Evolutionary conservation across 768 basidiomycete species (phyloP).

Genomic region (Rhodotorula babjevae): DNA sequence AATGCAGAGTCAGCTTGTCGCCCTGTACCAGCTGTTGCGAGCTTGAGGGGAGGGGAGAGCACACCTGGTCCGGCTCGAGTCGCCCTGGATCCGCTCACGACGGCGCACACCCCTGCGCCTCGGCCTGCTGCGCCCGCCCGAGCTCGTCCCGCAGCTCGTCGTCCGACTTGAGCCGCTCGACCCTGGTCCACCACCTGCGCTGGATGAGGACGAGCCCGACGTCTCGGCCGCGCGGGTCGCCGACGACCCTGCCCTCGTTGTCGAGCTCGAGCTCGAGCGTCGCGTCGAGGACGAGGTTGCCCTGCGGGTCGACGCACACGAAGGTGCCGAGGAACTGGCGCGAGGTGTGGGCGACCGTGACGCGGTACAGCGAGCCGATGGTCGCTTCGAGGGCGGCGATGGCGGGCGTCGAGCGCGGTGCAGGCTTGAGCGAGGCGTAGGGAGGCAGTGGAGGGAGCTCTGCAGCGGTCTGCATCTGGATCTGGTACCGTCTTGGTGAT

Average conservation of each 20-base stretch:
- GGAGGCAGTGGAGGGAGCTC: neutral
- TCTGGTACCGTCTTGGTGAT: accelerated
- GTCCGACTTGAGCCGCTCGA: slow-evolving; percentile 15
- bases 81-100: slow-evolving; percentile 20
- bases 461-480: neutral
- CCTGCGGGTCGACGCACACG: slow-evolving; percentile 26
- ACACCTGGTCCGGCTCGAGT: too few species aligned
- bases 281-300: slow-evolving; percentile 26
- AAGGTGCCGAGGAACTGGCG: slow-evolving; percentile 24
- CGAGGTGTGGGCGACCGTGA: slow-evolving; percentile 14
- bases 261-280: slow-evolving; percentile 22
- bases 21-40: too few species aligned
- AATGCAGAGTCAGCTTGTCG: too few species aligned
- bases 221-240: slow-evolving; percentile 12
- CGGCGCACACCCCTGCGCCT: slow-evolving; percentile 19
- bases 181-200: slow-evolving; percentile 12
- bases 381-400: slow-evolving; percentile 3
- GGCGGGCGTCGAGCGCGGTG: neutral
- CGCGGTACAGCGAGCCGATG: slow-evolving; percentile 12
- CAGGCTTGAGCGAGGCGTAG: slow-evolving; percentile 10
- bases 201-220: slow-evolving; percentile 27
- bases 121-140: neutral
- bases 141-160: slow-evolving; percentile 1
- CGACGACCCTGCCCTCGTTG: neutral
- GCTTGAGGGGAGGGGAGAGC: too few species aligned